Conservation (phyloP, 768 basidiomycete genomes). For the Boletus rubropictus region DNA sequence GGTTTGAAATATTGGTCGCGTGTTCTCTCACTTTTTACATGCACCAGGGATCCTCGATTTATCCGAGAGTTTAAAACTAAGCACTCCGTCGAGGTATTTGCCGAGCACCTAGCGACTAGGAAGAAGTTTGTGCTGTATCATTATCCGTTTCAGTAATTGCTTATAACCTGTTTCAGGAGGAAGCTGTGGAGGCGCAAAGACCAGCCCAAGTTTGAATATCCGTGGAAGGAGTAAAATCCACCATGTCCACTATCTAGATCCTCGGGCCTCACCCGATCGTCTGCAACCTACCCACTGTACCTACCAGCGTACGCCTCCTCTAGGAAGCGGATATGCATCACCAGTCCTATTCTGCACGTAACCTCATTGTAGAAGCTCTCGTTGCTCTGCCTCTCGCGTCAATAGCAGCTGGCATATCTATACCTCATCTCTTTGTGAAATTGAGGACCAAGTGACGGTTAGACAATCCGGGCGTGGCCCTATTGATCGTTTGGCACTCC, state of each 20-base stretch:
- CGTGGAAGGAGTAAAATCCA: slow-evolving; percentile 64
- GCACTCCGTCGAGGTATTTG: slow-evolving; percentile 80
- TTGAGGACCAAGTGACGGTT: background rate
- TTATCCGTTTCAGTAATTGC: background rate
- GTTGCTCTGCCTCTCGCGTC: too few species aligned
- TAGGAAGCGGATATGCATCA: background rate
- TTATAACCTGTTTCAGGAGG: slow-evolving; percentile 47
- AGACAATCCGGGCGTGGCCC: background rate
- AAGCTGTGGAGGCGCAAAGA: slow-evolving; percentile 91
- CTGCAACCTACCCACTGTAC: background rate
- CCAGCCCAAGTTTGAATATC: slow-evolving; percentile 80
- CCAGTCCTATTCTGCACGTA: background rate
- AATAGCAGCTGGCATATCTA: background rate
- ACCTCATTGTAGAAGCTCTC: background rate
- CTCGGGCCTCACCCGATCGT: background rate
- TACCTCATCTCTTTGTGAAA: background rate
- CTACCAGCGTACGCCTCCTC: background rate
- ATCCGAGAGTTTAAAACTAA: slow-evolving; percentile 88
- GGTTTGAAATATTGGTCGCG: slow-evolving; percentile 11
- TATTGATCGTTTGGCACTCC: background rate
- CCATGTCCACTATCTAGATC: slow-evolving; percentile 11
- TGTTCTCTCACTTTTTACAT: background rate
- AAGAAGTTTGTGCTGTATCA: slow-evolving; percentile 64
- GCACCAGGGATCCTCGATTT: slow-evolving; percentile 85
- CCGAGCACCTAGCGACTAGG: slow-evolving; percentile 77